phyloP scores from a whole-genome alignment of 345 rosid genomes.

The Firmiana major region DNA sequence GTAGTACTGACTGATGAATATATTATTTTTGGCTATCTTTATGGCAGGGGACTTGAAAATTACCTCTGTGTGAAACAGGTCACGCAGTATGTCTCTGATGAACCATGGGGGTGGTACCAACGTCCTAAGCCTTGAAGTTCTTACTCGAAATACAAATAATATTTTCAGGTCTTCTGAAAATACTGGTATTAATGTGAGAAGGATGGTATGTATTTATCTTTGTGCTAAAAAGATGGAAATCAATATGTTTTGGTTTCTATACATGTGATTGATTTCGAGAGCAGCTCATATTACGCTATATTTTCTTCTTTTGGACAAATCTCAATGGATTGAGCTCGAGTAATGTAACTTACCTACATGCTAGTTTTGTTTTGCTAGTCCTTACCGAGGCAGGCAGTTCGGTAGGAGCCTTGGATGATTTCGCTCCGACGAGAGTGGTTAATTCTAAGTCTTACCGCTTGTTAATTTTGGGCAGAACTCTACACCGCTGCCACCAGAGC shows the following conservation, averaged over 20 bases:
- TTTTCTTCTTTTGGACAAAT: no score
- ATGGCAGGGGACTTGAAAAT: constrained; percentile 77
- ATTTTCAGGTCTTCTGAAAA: not conserved
- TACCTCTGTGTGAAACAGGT: constrained; percentile 90
- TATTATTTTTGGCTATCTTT: not conserved
- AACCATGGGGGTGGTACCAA: constrained; percentile 85
- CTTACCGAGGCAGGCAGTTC: not conserved
- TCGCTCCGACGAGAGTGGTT: no score
- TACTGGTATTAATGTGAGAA: not conserved
- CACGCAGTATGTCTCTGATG: constrained; percentile 61
- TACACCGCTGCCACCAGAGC: no score
- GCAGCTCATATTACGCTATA: not conserved
- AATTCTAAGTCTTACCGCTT: no score
- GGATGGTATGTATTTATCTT: not conserved
- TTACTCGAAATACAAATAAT: not conserved
- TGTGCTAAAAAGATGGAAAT: not conserved
- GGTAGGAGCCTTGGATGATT: no score
- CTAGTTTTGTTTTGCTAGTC: no score
- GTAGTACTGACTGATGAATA: not conserved
- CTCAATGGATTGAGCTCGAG: not conserved
- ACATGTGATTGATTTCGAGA: not conserved
- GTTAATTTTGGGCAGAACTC: no score
- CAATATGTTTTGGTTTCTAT: not conserved
- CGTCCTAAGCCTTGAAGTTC: not conserved
- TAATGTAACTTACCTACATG: not conserved